phyloP scores from a whole-genome alignment of 257 asterid species.

The Solanum etuberosum region DNA sequence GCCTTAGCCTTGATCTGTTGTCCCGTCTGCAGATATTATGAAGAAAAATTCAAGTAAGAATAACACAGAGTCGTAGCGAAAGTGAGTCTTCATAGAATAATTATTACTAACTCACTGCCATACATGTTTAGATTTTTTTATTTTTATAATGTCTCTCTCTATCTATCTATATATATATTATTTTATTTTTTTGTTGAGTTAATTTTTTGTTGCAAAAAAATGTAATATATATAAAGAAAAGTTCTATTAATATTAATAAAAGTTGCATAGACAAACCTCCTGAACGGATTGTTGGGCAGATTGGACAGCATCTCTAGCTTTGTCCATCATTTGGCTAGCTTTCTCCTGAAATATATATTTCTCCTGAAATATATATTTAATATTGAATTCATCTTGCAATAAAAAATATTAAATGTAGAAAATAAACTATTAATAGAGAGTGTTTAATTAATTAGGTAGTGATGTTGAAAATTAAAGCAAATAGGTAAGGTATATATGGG shows the following conservation, averaged over 20 bases:
- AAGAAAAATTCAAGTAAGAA: background rate
- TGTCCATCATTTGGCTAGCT: conserved; percentile 25
- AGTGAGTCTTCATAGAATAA: background rate
- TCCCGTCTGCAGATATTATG: conserved; percentile 18
- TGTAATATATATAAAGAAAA: background rate
- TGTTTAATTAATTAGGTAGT: background rate
- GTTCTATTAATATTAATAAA: background rate
- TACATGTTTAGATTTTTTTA: too few species aligned
- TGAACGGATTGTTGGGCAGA: conserved; percentile 29
- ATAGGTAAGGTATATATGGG: background rate
- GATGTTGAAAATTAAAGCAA: background rate
- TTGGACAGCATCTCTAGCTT: conserved; percentile 19
- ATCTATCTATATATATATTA: background rate
- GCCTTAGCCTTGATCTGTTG: conserved; percentile 27
- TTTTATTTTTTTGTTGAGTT: too few species aligned
- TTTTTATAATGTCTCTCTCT: too few species aligned
- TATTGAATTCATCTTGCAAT: background rate
- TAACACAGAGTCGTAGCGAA: background rate
- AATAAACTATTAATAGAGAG: background rate
- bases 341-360: conserved; percentile 22
- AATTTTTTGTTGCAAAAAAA: background rate
- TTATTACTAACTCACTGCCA: too few species aligned
- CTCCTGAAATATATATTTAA: background rate
- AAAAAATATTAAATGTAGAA: background rate
- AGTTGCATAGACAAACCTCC: conserved; percentile 7